Evolutionary conservation across 371 early-diverging fungal species (phyloP), one percentile per base, ranked within the genome.

Genomic region (Cokeromyces recurvatus): DNA sequence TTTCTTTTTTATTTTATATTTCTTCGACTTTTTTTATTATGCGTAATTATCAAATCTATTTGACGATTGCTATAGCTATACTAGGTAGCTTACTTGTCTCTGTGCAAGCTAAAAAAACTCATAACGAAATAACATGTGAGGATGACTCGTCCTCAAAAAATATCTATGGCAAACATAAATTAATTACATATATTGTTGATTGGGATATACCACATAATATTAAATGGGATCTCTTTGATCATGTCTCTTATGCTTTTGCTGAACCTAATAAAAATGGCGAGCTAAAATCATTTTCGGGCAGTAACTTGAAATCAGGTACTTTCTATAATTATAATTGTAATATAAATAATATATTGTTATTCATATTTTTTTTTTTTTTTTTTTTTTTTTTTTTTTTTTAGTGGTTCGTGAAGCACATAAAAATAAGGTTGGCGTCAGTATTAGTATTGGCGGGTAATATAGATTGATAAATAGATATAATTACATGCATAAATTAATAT

Each of bases 401-500:
- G 74, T 70, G 46, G 59, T 56, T 23, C 43, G 49, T 17, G 55
- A 70, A 37, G 74, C 68, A n/a, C 70, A 74, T 45, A 43, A 47
- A 14, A 48, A 65, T 21, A 52, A 54, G 42, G 64, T 61, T 16
- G 56, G 56, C 6, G 54, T 74, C 42, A 64, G 65, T 36, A 54
- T 74, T 23, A 59, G 62, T 36, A 53, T 74, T 27, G 74, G 70
- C 36, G 74, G 72, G 71, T 70, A 53, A 48, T n/a, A n/a, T n/a
- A n/a, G n/a, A n/a, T n/a, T n/a, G n/a, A 38, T 17, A n/a, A 23
- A 10, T 16, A 44, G 21, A 38, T 29, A 17, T 10, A 7, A n/a
- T 40, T 14, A 23, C 2, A 14, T 38, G n/a, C 10, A 34, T n/a
- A 43, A n/a, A 43, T 4, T 16, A 10, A 31, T 46, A 15, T 31